Conservation (phyloP, 1,284 basidiomycete species). For the Apiotrichum brassicae region DNA sequence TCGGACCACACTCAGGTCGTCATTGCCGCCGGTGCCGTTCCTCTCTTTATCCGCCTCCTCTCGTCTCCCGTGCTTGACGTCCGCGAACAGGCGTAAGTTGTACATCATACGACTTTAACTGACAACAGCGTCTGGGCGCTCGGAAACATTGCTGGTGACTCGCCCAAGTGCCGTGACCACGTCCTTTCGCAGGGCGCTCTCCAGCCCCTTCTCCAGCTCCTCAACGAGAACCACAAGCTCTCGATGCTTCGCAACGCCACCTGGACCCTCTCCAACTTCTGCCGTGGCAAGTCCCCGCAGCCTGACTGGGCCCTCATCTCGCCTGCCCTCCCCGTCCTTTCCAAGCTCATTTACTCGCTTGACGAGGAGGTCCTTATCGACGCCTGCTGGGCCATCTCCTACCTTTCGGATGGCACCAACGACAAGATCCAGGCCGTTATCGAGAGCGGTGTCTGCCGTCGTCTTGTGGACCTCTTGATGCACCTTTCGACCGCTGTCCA, state of each 20-base stretch:
- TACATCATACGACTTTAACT: conserved; percentile 1
- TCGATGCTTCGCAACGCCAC: conserved; percentile 97
- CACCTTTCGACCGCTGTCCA: conserved; percentile 97
- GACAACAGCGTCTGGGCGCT: conserved; percentile 72
- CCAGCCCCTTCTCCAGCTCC: conserved; percentile 50
- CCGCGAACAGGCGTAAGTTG: conserved; percentile 73
- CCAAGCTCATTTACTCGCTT: conserved; percentile 97
- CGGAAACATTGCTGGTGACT: conserved; percentile 94
- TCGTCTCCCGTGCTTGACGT: conserved; percentile 82
- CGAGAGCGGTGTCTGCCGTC: conserved; percentile 93
- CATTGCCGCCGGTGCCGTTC: conserved; percentile 88
- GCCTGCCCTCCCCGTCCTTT: conserved; percentile 89
- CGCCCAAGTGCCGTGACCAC: conserved; percentile 86
- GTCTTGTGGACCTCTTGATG: conserved; percentile 95
- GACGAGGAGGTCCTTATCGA: conserved; percentile 99
- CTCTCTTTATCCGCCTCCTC: conserved; percentile 92
- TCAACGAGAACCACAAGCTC: conserved; percentile 71
- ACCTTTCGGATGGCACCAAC: conserved; percentile 97
- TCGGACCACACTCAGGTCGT: conserved; percentile 98
- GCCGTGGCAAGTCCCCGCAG: conserved; percentile 90
- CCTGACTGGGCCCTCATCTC: conserved; percentile 93
- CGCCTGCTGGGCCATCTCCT: conserved; percentile 99
- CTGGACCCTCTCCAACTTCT: conserved; percentile 98
- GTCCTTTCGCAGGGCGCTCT: conserved; percentile 55
- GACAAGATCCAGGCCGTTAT: conserved; percentile 99